Evolutionary conservation across 768 basidiomycete genomes (phyloP).

Genomic region (Lactifluus hygrophoroides): DNA sequence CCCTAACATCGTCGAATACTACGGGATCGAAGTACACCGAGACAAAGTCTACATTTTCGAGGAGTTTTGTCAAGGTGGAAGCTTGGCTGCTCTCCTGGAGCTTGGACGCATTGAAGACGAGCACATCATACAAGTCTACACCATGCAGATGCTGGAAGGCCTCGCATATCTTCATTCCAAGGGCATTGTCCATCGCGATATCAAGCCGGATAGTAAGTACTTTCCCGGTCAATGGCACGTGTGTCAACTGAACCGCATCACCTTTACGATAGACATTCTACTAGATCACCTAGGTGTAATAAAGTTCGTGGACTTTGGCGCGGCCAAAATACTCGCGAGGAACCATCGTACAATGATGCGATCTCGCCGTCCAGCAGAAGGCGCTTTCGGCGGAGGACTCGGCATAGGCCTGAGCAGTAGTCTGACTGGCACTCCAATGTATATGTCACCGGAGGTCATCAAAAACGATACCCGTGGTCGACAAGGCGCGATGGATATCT

Average conservation of each 20-base stretch:
- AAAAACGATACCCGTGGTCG: conserved; percentile 84
- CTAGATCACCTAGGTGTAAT: conserved; percentile 85
- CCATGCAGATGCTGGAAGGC: conserved; percentile 94
- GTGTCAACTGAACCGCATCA: not conserved
- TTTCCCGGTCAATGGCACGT: not conserved
- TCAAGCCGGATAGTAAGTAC: conserved; percentile 96
- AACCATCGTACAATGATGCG: conserved; percentile 75
- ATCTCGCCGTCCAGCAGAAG: conserved; percentile 50
- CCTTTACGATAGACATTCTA: conserved; percentile 66
- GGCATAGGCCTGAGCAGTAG: conserved; percentile 60
- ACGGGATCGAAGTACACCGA: conserved; percentile 97
- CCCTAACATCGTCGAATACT: conserved; percentile 97
- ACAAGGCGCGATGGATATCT: conserved; percentile 96
- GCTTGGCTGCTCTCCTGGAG: conserved; percentile 78
- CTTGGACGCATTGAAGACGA: conserved; percentile 96
- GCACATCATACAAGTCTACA: conserved; percentile 89
- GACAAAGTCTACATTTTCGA: conserved; percentile 99
- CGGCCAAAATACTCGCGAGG: conserved; percentile 91
- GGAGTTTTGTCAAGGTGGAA: conserved; percentile 96
- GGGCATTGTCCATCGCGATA: conserved; percentile 90
- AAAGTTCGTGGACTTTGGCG: conserved; percentile 96
- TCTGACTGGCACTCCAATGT: conserved; percentile 97
- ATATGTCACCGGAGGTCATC: conserved; percentile 99
- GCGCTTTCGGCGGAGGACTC: conserved; percentile 25
- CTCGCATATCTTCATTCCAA: conserved; percentile 88